These are phyloP conservation scores for Chaetomium sp. DNA, from an alignment of 2,329 filamentous ascomycete species.

Conservation along the genomic window DNA sequence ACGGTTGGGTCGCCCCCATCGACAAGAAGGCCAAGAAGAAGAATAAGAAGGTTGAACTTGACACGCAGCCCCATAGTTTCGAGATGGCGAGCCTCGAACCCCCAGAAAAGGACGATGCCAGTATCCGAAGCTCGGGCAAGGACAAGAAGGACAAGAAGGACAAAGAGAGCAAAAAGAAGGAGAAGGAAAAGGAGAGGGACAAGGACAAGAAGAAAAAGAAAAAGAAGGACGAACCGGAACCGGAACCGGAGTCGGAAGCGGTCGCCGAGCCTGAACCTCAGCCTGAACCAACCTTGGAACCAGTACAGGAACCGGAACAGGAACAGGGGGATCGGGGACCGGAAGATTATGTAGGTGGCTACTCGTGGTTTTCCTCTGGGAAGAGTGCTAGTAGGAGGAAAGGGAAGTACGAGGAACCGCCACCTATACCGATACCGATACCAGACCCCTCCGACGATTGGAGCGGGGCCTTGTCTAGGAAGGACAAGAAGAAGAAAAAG, in stretches of 20 bases:
- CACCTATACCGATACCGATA: constrained; percentile 24
- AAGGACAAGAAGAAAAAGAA: not conserved
- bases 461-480: constrained; percentile 26
- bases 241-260: constrained; percentile 18
- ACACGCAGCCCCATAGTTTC: constrained; percentile 11
- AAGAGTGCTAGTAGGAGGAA: constrained; percentile 37
- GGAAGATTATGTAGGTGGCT: constrained; percentile 16
- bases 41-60: constrained; percentile 20
- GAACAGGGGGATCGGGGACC: constrained; percentile 22
- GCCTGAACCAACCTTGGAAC: constrained; percentile 26
- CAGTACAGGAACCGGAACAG: constrained; percentile 24
- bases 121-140: constrained; percentile 19
- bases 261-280: constrained; percentile 19
- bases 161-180: constrained; percentile 10
- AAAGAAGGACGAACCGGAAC: not conserved
- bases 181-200: not conserved
- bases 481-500: constrained; percentile 35
- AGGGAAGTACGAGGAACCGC: constrained; percentile 16
- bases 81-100: not conserved
- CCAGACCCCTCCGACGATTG: constrained; percentile 20
- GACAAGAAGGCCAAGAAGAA: constrained; percentile 21
- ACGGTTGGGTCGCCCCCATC: not conserved
- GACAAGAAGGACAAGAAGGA: constrained; percentile 3
- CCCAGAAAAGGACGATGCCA: constrained; percentile 24
- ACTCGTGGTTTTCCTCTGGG: no score